Evolutionary conservation across 169 alveolate species (phyloP).

Genomic region (Plasmodium sp.): DNA sequence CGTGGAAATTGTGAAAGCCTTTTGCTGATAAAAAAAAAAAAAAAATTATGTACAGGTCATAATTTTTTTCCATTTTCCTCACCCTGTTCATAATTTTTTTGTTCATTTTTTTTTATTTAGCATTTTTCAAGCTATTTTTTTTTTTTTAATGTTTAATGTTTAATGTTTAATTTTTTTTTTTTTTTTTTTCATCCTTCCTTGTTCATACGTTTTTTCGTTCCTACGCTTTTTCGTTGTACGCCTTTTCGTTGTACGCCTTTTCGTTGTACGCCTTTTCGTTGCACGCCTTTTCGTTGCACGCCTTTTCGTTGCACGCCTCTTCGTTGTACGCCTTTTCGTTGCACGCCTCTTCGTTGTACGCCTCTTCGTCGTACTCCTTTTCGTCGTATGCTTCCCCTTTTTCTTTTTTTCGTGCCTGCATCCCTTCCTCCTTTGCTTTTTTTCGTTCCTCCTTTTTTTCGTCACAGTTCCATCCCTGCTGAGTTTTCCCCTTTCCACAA

Average conservation of each 20-base stretch:
- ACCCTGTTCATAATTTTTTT: slow-evolving; percentile 1
- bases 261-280: not conserved
- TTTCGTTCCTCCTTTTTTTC: not conserved
- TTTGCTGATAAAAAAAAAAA: not conserved
- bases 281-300: not conserved
- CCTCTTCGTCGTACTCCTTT: not conserved
- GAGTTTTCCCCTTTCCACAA: not conserved
- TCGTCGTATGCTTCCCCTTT: not conserved
- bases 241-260: not conserved
- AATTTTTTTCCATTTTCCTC: not conserved
- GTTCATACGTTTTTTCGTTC: not conserved
- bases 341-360: not conserved
- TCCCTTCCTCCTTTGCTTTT: not conserved
- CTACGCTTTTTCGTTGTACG: not conserved
- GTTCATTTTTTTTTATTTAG: not conserved
- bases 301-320: not conserved
- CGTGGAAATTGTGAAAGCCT: not conserved
- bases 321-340: no score
- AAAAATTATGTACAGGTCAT: not conserved
- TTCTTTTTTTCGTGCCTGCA: not conserved
- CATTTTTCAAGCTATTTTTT: not conserved
- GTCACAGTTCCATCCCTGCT: not conserved
- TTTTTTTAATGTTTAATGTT: not conserved
- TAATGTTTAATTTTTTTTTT: no score
- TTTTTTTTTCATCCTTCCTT: not conserved